These are phyloP conservation scores for Trifolium repens DNA, from an alignment of 306 rosid genomes.

Conservation along the genomic window DNA sequence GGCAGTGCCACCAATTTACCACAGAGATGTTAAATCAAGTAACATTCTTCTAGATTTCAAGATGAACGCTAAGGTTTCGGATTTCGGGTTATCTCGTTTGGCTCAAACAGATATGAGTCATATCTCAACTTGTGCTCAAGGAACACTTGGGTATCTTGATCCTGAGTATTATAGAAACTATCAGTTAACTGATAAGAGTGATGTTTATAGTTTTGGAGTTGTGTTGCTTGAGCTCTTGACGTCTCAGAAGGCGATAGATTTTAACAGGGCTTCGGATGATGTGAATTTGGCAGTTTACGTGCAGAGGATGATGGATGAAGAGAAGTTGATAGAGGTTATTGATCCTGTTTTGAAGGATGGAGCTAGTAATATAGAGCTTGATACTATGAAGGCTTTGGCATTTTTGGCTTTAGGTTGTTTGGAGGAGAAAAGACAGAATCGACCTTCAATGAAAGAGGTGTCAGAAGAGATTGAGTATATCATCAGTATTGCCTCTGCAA, in stretches of 20 bases:
- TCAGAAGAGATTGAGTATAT: slow-evolving; percentile 74
- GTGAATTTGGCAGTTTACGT: slow-evolving; percentile 82
- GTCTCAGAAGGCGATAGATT: slow-evolving; percentile 76
- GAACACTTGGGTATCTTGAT: slow-evolving; percentile 76
- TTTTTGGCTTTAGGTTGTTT: slow-evolving; percentile 78
- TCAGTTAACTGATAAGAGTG: slow-evolving; percentile 74
- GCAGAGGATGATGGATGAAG: slow-evolving; percentile 63
- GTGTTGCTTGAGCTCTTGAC: slow-evolving; percentile 74
- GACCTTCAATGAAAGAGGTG: slow-evolving; percentile 88
- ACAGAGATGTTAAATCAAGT: slow-evolving; percentile 82
- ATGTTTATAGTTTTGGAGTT: slow-evolving; percentile 77
- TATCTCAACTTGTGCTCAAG: slow-evolving; percentile 82
- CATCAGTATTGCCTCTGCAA: slow-evolving; percentile 62
- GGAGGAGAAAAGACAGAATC: slow-evolving; percentile 79
- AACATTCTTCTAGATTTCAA: slow-evolving; percentile 68
- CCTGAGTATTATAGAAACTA: slow-evolving; percentile 78
- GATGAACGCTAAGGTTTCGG: slow-evolving; percentile 68
- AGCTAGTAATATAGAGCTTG: slow-evolving; percentile 60
- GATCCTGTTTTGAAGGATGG: slow-evolving; percentile 64
- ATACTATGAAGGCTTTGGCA: slow-evolving; percentile 77
- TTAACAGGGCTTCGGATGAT: slow-evolving; percentile 63
- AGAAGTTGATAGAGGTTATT: slow-evolving; percentile 61
- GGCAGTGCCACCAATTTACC: slow-evolving; percentile 81
- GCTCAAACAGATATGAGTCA: slow-evolving; percentile 86
- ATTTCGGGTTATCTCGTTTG: slow-evolving; percentile 72